These are phyloP conservation scores for Podila minutissima DNA, from an alignment of 192 early-diverging fungal genomes.

Conservation along the genomic window DNA sequence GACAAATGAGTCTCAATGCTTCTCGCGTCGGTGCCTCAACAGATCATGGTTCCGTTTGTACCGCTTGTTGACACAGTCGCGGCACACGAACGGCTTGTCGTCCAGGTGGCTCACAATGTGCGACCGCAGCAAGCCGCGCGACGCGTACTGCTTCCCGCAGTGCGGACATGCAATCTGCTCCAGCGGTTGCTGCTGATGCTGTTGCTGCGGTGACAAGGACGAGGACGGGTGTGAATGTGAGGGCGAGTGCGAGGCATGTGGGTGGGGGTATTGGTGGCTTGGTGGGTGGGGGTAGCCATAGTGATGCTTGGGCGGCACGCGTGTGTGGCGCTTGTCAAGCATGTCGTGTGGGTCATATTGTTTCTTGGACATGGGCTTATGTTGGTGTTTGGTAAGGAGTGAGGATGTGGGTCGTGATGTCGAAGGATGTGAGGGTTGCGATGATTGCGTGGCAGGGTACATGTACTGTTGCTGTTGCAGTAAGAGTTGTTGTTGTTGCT, in stretches of 20 bases:
- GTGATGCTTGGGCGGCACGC: background rate
- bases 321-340: too few relatives aligned
- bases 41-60: slow-evolving; percentile 47
- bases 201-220: background rate
- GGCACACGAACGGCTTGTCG: slow-evolving; percentile 33
- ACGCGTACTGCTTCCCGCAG: slow-evolving; percentile 5
- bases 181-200: background rate
- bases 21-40: slow-evolving; percentile 38
- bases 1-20: slow-evolving; percentile 10
- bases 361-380: too few relatives aligned
- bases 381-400: background rate
- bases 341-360: too few relatives aligned
- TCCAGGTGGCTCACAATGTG: slow-evolving; percentile 34
- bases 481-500: background rate
- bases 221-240: background rate
- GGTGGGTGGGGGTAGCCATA: background rate
- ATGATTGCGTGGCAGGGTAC: background rate
- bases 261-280: background rate
- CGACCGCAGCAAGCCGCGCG: slow-evolving; percentile 18
- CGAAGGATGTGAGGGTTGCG: background rate
- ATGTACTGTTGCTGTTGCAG: background rate
- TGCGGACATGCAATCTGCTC: slow-evolving; percentile 1
- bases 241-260: background rate
- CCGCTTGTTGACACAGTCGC: slow-evolving; percentile 33
- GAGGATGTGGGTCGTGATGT: background rate